phyloP scores from a whole-genome alignment of 139 green algal species.

The Mesotaenium endlicherianum region DNA sequence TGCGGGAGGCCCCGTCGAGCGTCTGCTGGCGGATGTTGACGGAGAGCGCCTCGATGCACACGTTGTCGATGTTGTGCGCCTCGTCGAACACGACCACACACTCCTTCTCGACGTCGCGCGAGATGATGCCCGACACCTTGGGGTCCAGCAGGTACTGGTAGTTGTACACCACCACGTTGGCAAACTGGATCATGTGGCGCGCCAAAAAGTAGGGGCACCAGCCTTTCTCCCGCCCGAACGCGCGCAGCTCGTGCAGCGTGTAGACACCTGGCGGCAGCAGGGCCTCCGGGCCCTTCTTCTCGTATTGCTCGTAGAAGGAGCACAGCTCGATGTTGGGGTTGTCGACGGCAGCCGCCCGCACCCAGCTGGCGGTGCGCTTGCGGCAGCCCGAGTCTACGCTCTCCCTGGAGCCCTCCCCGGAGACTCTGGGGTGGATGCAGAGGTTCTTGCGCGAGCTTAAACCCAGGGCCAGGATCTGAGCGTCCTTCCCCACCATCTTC shows the following conservation, averaged over 20 bases:
- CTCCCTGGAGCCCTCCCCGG: constrained; percentile 78
- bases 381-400: constrained; percentile 90
- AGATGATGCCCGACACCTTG: constrained; percentile 91
- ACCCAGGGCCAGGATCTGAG: constrained; percentile 87
- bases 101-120: constrained; percentile 93
- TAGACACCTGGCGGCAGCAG: constrained; percentile 70
- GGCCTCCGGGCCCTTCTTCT: constrained; percentile 69
- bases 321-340: constrained; percentile 53
- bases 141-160: constrained; percentile 93
- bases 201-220: constrained; percentile 99
- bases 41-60: constrained; percentile 93
- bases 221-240: constrained; percentile 80
- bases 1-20: constrained; percentile 78
- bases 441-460: constrained; percentile 95
- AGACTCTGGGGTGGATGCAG: constrained; percentile 81
- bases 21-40: constrained; percentile 71
- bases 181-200: constrained; percentile 90
- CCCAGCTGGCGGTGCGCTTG: constrained; percentile 89
- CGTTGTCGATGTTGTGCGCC: constrained; percentile 99
- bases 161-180: constrained; percentile 98
- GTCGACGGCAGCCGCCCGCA: constrained; percentile 60
- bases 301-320: constrained; percentile 64
- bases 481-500: constrained; percentile 63
- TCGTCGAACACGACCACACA: constrained; percentile 99
- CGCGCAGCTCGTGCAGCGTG: constrained; percentile 54